A percentile compares a stretch with the other conserved stretches of the same genome.
phyloP scores from a whole-genome alignment of 1,139 yeast genomes.

The Candida albicans region DNA sequence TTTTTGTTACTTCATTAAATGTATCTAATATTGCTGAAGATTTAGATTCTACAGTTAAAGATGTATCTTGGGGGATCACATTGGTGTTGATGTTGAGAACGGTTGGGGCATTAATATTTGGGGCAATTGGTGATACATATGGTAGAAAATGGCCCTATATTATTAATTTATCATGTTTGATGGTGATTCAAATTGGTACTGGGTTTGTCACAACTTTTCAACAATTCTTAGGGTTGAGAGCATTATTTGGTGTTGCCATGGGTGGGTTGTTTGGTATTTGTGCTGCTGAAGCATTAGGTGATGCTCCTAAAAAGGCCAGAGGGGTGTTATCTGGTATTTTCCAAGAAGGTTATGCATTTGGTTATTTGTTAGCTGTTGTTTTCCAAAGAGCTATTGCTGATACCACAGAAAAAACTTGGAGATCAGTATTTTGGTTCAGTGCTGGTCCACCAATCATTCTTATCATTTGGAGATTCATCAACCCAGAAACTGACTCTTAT shows the following conservation, averaged over 20 bases:
- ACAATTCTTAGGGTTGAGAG: slow-evolving; percentile 42
- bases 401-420: slow-evolving; percentile 35
- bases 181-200: slow-evolving; percentile 40
- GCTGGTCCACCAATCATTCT: slow-evolving; percentile 44
- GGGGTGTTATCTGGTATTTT: slow-evolving; percentile 40
- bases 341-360: slow-evolving; percentile 46
- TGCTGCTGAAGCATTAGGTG: slow-evolving; percentile 41
- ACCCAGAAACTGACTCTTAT: slow-evolving; percentile 42
- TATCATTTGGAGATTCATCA: slow-evolving; percentile 34
- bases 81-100: slow-evolving; percentile 47
- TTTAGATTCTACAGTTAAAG: slow-evolving; percentile 26
- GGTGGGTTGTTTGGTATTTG: slow-evolving; percentile 44
- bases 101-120: slow-evolving; percentile 42
- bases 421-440: slow-evolving; percentile 43
- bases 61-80: slow-evolving; percentile 46
- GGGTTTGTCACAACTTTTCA: slow-evolving; percentile 39
- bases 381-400: slow-evolving; percentile 42
- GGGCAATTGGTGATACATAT: slow-evolving; percentile 35
- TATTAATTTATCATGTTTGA: slow-evolving; percentile 29
- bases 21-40: slow-evolving; percentile 30
- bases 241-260: slow-evolving; percentile 45
- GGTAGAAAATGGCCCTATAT: slow-evolving; percentile 45
- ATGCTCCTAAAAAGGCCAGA: slow-evolving; percentile 37
- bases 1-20: slow-evolving; percentile 39
- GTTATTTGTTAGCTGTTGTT: slow-evolving; percentile 43